Conservation (phyloP, 2,329 filamentous ascomycete genomes). For the Colletotrichum eleusines region DNA sequence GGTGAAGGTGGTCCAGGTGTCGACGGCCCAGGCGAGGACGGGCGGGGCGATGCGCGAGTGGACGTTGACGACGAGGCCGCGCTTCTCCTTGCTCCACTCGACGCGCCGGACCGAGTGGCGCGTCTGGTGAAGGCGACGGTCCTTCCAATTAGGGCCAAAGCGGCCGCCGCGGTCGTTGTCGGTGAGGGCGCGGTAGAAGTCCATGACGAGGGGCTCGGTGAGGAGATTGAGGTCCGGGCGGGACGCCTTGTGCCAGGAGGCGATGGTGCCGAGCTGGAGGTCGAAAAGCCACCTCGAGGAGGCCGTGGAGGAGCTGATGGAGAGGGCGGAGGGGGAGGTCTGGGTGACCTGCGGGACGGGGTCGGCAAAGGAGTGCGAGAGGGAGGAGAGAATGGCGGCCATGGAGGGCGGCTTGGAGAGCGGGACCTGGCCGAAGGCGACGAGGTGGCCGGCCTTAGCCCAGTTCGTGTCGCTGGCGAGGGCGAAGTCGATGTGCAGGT, state of each 20-base stretch:
- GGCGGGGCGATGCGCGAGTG: slow-evolving; percentile 71
- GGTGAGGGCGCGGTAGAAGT: slow-evolving; percentile 74
- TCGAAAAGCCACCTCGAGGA: slow-evolving; percentile 59
- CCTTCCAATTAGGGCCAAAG: slow-evolving; percentile 70
- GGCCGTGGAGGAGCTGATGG: slow-evolving; percentile 52
- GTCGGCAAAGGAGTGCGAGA: slow-evolving; percentile 28
- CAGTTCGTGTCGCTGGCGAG: slow-evolving; percentile 60
- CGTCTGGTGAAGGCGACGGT: slow-evolving; percentile 60
- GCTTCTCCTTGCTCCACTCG: slow-evolving; percentile 49
- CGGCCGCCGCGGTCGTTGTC: slow-evolving; percentile 71
- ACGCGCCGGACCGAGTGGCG: slow-evolving; percentile 56
- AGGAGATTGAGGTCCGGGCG: slow-evolving; percentile 54
- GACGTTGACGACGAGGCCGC: slow-evolving; percentile 57
- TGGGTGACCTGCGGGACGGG: slow-evolving; percentile 35
- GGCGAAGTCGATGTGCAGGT: slow-evolving; percentile 63
- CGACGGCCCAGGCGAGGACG: slow-evolving; percentile 70
- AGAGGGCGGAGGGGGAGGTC: slow-evolving; percentile 45
- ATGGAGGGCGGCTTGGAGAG: slow-evolving; percentile 53
- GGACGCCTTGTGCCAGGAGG: slow-evolving; percentile 54
- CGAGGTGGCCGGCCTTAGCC: slow-evolving; percentile 63
- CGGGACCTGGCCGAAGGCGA: slow-evolving; percentile 63
- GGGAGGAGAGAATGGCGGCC: slow-evolving; percentile 41
- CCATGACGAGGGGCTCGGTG: slow-evolving; percentile 59
- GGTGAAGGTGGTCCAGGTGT: slow-evolving; percentile 65
- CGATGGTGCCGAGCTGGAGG: slow-evolving; percentile 56